Conservation (phyloP, 2,329 filamentous ascomycete genomes). For the Botryotinia globosa region DNA sequence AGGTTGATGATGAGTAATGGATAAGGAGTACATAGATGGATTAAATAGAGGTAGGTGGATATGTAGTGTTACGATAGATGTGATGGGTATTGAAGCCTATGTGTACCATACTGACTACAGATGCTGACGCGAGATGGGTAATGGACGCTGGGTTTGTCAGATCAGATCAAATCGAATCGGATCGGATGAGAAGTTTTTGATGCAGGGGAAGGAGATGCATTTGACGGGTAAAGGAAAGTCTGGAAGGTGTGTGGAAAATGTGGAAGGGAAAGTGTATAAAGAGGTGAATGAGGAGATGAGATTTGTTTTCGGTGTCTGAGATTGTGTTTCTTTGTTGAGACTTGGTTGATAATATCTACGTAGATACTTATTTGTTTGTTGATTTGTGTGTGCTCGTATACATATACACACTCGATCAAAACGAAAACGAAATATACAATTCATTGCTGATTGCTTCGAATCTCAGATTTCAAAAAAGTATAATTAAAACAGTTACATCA, state of each 20-base stretch:
- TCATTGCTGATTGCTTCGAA: accelerated
- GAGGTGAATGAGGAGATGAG: background rate
- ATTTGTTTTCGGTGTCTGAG: background rate
- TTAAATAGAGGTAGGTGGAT: no score
- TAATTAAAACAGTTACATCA: background rate
- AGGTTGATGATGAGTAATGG: no score
- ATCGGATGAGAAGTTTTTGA: background rate
- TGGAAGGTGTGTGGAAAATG: no score
- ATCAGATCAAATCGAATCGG: background rate
- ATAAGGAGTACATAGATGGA: no score
- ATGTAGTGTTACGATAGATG: background rate
- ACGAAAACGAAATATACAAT: background rate
- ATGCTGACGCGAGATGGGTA: background rate
- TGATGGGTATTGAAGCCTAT: background rate
- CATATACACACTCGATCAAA: background rate
- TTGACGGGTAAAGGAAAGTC: background rate
- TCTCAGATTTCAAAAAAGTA: background rate
- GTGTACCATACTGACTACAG: no score
- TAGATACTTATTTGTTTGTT: background rate
- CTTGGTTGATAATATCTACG: no score
- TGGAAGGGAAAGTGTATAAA: background rate
- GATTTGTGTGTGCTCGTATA: no score
- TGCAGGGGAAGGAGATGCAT: background rate
- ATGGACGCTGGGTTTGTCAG: background rate
- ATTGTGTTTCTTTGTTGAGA: background rate